Evolutionary conservation across 495 filamentous ascomycete genomes (phyloP), one percentile per base, ranked within the genome.

Genomic region (Trichocladium antarcticum): DNA sequence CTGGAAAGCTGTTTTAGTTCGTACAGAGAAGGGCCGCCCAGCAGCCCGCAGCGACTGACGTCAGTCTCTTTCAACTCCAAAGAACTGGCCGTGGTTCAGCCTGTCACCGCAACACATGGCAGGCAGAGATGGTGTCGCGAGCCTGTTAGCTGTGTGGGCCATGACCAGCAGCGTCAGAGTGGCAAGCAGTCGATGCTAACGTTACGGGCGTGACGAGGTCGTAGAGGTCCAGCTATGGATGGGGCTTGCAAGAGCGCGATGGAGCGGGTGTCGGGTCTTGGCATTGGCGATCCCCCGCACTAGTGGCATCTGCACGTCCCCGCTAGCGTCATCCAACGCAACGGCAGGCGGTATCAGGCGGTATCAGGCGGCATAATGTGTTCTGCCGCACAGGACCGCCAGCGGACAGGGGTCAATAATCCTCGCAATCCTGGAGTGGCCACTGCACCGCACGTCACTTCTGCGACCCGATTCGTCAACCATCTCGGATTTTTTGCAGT

Each of bases 251-350:
- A 27, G 24, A 19, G 21, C 17, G 45, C 8, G 45, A n/a, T 17
- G 12, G 5, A 14, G 15, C 3, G 22, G 12, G 6, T 15, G 6
- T 7, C 1, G 22, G 4, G 12, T 6, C 41, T 44, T 44, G 41
- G 41, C 41, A 12, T 10, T 36, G 34, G 14, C 15, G 46, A 49
- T 41, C 46, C 46, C 45, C 37, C 46, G 37, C 46, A 41, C 22
- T 3, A 8, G 24, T 27, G 24, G 38, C 3, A 8, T 8, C 24
- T 27, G 24, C 24, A 27, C 3, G 24, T 27, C 8, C 24, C 24
- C 24, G 24, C 3, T n/a, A 27, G 24, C 24, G 24, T 27, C 24
- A 27, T 27, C 24, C 4, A 27, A 4, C 24, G n/a, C n/a, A n/a
- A n/a, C n/a, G n/a, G n/a, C n/a, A n/a, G n/a, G n/a, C n/a, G n/a